Evolutionary conservation across 208 protist genomes (phyloP).

Genomic region (Porcisia hertigi): DNA sequence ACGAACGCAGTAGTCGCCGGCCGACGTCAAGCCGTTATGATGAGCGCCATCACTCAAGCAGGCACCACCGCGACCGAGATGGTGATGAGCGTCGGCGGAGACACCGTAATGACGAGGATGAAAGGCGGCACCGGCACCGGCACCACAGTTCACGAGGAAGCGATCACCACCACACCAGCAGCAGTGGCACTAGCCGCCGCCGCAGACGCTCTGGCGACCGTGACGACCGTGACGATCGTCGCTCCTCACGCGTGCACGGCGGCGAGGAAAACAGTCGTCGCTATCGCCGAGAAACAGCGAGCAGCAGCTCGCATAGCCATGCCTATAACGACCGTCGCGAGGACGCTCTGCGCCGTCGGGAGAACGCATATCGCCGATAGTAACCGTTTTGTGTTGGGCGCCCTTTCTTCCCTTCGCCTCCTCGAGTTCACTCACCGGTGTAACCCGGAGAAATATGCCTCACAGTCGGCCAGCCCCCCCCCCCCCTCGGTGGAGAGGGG

Average conservation of each 20-base stretch:
- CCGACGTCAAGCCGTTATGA: slow-evolving; percentile 7
- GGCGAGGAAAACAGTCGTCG: slow-evolving; percentile 18
- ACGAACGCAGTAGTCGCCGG: slow-evolving; percentile 19
- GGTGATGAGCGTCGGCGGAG: slow-evolving; percentile 18
- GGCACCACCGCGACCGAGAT: slow-evolving; percentile 30
- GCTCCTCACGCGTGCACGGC: slow-evolving; percentile 6
- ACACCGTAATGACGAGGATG: slow-evolving; percentile 21
- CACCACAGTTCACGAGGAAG: slow-evolving; percentile 11
- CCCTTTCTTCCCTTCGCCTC: too few relatives aligned
- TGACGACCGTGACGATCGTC: slow-evolving; percentile 4
- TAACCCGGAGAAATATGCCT: neutral
- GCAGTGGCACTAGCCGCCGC: slow-evolving; percentile 12
- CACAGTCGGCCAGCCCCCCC: neutral
- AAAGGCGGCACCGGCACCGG: slow-evolving; percentile 6
- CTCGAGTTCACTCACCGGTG: too few relatives aligned
- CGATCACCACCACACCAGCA: slow-evolving; percentile 4
- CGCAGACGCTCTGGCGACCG: slow-evolving; percentile 21
- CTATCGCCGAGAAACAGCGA: slow-evolving; percentile 15
- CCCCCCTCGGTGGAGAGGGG: neutral
- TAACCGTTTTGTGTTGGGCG: neutral
- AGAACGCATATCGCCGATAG: slow-evolving; percentile 11
- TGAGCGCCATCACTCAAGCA: slow-evolving; percentile 18
- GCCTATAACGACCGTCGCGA: slow-evolving; percentile 58
- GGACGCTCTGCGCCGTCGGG: slow-evolving; percentile 47
- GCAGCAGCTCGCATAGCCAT: slow-evolving; percentile 10